Evolutionary conservation across 805 yeast genomes (phyloP).

Genomic region (Wickerhamomyces subpelliculosus): DNA sequence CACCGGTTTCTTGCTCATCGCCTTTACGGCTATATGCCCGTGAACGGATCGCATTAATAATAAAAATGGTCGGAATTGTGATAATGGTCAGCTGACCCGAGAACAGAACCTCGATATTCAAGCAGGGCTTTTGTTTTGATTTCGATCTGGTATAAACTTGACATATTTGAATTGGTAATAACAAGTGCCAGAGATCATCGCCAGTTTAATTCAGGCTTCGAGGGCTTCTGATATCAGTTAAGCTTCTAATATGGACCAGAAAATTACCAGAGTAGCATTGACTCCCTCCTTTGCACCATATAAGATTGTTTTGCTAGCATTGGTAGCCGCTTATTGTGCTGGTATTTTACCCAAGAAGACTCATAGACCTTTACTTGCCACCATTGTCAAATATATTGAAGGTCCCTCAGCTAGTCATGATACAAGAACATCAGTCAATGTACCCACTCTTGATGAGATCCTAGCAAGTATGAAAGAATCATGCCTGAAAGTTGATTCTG

Average conservation of each 20-base stretch:
- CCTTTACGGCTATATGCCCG: too few species aligned
- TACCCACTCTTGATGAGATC: slow-evolving; percentile 29
- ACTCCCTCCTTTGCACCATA: slow-evolving; percentile 45
- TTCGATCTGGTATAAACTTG: neutral
- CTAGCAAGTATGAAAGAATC: slow-evolving; percentile 17
- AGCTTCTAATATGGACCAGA: neutral
- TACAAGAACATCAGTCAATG: slow-evolving; percentile 17
- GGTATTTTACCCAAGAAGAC: slow-evolving; percentile 31
- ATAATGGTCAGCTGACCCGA: too few species aligned
- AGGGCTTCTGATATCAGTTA: neutral
- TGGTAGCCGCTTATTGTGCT: slow-evolving; percentile 41
- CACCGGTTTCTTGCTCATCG: too few species aligned
- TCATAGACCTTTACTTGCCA: slow-evolving; percentile 32
- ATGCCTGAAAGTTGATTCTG: slow-evolving; percentile 15
- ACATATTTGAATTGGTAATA: too few species aligned
- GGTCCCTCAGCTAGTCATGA: slow-evolving; percentile 21
- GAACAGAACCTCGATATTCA: too few species aligned
- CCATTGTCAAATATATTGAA: slow-evolving; percentile 38
- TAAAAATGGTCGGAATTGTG: too few species aligned
- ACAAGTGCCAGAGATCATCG: too few species aligned
- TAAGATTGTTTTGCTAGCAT: slow-evolving; percentile 41
- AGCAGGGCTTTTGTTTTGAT: slow-evolving; percentile 1
- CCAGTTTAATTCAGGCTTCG: too few species aligned
- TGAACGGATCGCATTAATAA: too few species aligned
- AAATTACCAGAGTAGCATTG: slow-evolving; percentile 14